Percentiles rank a stretch among this genome's conserved stretches.
phyloP scores from a whole-genome alignment of 306 rosid species.

The Abrus pulchellus region DNA sequence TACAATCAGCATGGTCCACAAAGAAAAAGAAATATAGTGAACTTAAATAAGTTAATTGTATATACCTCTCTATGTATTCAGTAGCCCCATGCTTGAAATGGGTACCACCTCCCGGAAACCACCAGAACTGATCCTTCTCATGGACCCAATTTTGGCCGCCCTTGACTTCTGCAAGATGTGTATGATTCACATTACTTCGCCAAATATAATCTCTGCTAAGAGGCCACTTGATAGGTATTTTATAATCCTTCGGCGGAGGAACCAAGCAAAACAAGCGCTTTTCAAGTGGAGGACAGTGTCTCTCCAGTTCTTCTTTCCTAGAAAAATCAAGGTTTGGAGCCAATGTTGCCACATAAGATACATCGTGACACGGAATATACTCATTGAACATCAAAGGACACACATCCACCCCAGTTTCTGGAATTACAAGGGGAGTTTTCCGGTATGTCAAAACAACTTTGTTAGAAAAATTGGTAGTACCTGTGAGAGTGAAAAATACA shows the following conservation, averaged over 20 bases:
- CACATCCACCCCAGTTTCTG: slow-evolving; percentile 75
- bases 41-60: slow-evolving; percentile 12
- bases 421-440: slow-evolving; percentile 62
- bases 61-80: slow-evolving; percentile 87
- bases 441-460: slow-evolving; percentile 70
- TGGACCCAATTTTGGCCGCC: slow-evolving; percentile 99
- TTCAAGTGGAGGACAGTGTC: slow-evolving; percentile 89
- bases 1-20: slow-evolving; percentile 15
- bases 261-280: slow-evolving; percentile 86
- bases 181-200: slow-evolving; percentile 93
- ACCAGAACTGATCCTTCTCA: slow-evolving; percentile 81
- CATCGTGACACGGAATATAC: slow-evolving; percentile 86
- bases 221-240: slow-evolving; percentile 90
- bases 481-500: slow-evolving; percentile 53
- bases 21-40: neutral
- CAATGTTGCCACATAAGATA: slow-evolving; percentile 67
- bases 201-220: slow-evolving; percentile 93
- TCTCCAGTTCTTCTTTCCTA: slow-evolving; percentile 85
- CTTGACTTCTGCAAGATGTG: slow-evolving; percentile 89
- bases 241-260: slow-evolving; percentile 87
- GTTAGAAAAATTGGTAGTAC: slow-evolving; percentile 63
- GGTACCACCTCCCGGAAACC: slow-evolving; percentile 99
- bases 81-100: slow-evolving; percentile 96
- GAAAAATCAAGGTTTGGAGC: slow-evolving; percentile 66
- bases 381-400: slow-evolving; percentile 89